Evolutionary conservation across 139 green algal species (phyloP).

Genomic region (Zygnema cylindricum): DNA sequence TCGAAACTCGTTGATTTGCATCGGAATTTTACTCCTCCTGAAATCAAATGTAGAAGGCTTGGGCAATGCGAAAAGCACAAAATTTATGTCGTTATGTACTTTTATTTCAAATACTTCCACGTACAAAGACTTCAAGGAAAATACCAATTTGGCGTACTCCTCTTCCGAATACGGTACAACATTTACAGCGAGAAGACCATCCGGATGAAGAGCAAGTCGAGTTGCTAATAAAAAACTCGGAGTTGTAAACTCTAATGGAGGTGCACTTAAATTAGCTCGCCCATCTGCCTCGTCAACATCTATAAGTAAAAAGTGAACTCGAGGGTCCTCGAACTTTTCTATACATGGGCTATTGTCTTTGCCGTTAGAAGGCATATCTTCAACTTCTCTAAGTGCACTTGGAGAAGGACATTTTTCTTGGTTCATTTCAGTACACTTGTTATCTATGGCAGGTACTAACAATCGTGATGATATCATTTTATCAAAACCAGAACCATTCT

Average conservation of each 20-base stretch:
- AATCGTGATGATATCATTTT: too few relatives aligned
- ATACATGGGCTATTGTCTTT: too few relatives aligned
- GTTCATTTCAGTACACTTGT: too few relatives aligned
- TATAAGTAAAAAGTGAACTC: slow-evolving; percentile 1
- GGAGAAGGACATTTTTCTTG: too few relatives aligned
- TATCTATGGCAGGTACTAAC: too few relatives aligned
- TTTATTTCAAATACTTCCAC: not conserved
- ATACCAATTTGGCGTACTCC: not conserved
- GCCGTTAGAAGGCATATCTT: too few relatives aligned
- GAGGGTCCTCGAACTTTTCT: not conserved
- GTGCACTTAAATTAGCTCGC: not conserved
- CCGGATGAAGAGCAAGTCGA: not conserved
- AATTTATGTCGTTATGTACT: slow-evolving; percentile 3
- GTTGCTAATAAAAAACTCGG: not conserved
- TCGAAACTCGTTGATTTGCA: not conserved
- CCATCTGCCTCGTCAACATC: not conserved
- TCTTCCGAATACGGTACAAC: not conserved
- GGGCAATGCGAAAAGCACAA: not conserved
- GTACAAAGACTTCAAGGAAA: not conserved
- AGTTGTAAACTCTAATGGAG: not conserved
- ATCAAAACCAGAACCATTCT: too few relatives aligned
- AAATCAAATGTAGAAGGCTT: not conserved
- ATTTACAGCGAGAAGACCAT: slow-evolving; percentile 12
- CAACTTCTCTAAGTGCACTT: too few relatives aligned
- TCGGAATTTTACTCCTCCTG: not conserved